These are phyloP conservation scores for Didymella pinodella DNA, from an alignment of 2,329 filamentous ascomycete genomes.

Conservation along the genomic window DNA sequence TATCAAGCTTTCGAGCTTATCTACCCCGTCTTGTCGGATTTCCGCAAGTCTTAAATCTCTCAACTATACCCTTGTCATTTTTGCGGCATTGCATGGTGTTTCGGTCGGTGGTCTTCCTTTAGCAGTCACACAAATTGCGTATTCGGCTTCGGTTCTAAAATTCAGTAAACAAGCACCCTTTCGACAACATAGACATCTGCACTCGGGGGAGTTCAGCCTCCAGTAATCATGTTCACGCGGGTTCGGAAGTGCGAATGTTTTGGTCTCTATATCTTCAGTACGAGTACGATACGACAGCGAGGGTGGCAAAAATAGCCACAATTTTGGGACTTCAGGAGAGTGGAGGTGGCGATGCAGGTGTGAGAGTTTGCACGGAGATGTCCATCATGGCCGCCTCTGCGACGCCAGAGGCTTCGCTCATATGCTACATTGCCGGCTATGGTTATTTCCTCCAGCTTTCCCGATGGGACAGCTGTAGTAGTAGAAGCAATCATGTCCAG, in stretches of 20 bases:
- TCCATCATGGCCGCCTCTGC: conserved; percentile 40
- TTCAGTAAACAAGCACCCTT: conserved; percentile 37
- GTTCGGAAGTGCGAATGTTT: conserved; percentile 31
- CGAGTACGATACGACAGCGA: conserved; percentile 40
- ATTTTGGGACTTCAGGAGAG: conserved; percentile 33
- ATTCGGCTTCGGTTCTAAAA: conserved; percentile 37
- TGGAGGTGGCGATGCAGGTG: conserved; percentile 32
- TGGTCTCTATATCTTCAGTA: conserved; percentile 26
- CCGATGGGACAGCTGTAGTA: conserved; percentile 34
- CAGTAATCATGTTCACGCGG: conserved; percentile 41
- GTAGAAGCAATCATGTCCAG: conserved; percentile 45
- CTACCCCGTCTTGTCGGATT: conserved; percentile 57
- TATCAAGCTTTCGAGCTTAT: conserved; percentile 53
- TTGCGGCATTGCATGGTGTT: conserved; percentile 54
- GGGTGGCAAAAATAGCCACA: conserved; percentile 27
- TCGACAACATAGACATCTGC: conserved; percentile 44
- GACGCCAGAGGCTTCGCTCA: conserved; percentile 42
- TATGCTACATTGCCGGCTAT: conserved; percentile 32
- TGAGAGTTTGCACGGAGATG: conserved; percentile 42
- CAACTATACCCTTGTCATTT: conserved; percentile 35
- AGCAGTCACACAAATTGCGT: conserved; percentile 23
- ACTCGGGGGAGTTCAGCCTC: conserved; percentile 37
- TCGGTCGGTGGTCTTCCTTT: conserved; percentile 37
- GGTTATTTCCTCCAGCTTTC: conserved; percentile 30
- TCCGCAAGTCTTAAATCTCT: conserved; percentile 65